These are phyloP conservation scores for Coemansia sp. DNA, from an alignment of 192 early-diverging fungal species.

Conservation along the genomic window DNA sequence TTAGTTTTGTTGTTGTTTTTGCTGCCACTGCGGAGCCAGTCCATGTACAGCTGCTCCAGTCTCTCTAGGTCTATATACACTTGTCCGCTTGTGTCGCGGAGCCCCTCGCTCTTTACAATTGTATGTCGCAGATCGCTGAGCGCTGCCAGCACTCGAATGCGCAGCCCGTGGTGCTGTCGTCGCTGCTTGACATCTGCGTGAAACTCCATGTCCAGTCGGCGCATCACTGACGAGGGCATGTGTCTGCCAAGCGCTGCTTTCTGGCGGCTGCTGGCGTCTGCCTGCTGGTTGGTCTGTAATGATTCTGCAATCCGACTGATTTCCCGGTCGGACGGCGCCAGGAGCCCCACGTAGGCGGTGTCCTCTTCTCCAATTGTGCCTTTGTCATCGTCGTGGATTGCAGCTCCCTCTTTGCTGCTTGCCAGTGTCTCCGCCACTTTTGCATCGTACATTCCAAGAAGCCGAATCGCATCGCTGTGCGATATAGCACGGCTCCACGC, in stretches of 20 bases:
- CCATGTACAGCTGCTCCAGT: constrained; percentile 26
- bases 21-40: background rate
- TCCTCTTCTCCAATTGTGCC: background rate
- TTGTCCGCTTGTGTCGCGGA: constrained; percentile 17
- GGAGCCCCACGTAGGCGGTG: background rate
- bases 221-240: constrained; percentile 54
- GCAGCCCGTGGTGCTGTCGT: constrained; percentile 42
- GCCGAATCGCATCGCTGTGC: constrained; percentile 9
- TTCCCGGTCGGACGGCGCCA: background rate
- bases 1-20: too few relatives aligned
- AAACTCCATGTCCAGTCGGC: constrained; percentile 21
- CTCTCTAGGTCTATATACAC: constrained; percentile 32
- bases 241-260: background rate
- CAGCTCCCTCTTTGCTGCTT: too few relatives aligned
- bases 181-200: constrained; percentile 24
- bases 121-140: constrained; percentile 24
- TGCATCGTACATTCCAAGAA: constrained; percentile 17
- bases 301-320: constrained; percentile 7
- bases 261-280: background rate
- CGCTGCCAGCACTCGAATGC: constrained; percentile 25
- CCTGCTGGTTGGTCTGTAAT: background rate
- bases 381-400: background rate
- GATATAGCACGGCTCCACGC: constrained; percentile 33
- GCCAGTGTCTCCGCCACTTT: background rate
- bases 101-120: constrained; percentile 9